Evolutionary conservation across 108 stramenopile genomes (phyloP), one percentile per base, ranked within the genome.

Genomic region (Chaetoceros tenuissimus): DNA sequence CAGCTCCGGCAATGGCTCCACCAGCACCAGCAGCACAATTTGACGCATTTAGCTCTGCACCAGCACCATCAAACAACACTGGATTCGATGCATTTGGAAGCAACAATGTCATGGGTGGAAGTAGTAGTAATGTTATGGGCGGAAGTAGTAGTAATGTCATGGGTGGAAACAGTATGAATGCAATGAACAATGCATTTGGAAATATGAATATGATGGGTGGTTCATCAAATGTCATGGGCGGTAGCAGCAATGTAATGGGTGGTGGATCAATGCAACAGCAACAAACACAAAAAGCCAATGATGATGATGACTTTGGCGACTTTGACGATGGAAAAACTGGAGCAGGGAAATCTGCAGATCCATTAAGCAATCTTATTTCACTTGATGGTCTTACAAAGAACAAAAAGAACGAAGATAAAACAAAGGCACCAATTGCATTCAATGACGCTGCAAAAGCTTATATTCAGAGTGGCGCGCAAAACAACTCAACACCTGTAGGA

Each of bases 301-400:
- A 73, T 49, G 77, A 74, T 49, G 62, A 64, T 53, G 80, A 81
- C 54, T 78, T 82, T 52, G 84, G 83, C 21, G 87, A 81, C 34
- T 85, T 86, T 71, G 67, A 63, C 17, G 73, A 55, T 59, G 78
- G 80, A 7, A 68, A 68, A 34, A 63, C 76, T 8, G 10, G 19
- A n/a, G 43, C 63, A 24, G 17, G 77, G 17, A 5, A 71, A n/a
- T 69, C 82, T 23, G 62, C 66, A 23, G 89, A 92, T 71, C 89
- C 89, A 3, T 31, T 92, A 57, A 65, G 79, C 44, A 76, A 67
- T 30, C 69, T 92, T 46, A 85, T 92, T 51, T 82, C 81, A 0
- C 72, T 92, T 20, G 89, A 92, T 60, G 72, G 80, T 21, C 61
- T 92, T 34, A 62, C 78, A 23, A 87, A 87, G 66, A 68, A 72